Evolutionary conservation across 768 basidiomycete genomes (phyloP), one percentile per base, ranked within the genome.

Genomic region (Hypholoma fasciculare): DNA sequence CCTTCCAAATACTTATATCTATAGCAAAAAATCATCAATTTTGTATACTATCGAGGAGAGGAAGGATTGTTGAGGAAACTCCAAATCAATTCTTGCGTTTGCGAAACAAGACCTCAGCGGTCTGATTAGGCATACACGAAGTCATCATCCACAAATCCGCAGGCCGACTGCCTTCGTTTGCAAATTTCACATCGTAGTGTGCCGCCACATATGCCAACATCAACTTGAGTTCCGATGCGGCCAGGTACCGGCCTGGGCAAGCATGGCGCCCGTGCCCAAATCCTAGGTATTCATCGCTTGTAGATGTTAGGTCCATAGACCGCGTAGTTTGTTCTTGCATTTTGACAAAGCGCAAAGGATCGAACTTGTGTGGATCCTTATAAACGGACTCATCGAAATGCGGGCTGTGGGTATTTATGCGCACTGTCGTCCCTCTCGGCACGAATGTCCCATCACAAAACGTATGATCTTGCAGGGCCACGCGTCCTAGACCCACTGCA

Each of bases 401-500:
- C 12, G 55, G 39, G 23, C 47, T n/a, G n/a, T 30, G 42, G 20
- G 17, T 4, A 23, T 56, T 36, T 11, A 59, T 44, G 27, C 16
- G 23, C n/a, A 62, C 51, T 1, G 23, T 54, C 19, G 60, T 59
- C 38, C 67, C 62, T 55, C 47, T n/a, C 4, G 65, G 60, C 12
- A 65, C 17, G 30, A 49, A 52, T 23, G 58, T 63, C 13, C 67
- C 65, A 38, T 66, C 63, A 16, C 54, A 60, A 42, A 59, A 58
- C 1, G 51, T 58, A 46, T 53, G 53, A 40, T 60, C 62, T 27
- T 58, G 56, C 34, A 62, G 44, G 1, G 71, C 72, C 38, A 64
- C 60, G 17, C 77, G 70, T 2, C 19, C 20, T 55, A 77, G 43
- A 0, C 63, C 56, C 7, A 66, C 76, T 65, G 23, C 34, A 36